These are phyloP conservation scores for Vickermania spadyakhi DNA, from an alignment of 208 protist genomes.

Conservation along the genomic window DNA sequence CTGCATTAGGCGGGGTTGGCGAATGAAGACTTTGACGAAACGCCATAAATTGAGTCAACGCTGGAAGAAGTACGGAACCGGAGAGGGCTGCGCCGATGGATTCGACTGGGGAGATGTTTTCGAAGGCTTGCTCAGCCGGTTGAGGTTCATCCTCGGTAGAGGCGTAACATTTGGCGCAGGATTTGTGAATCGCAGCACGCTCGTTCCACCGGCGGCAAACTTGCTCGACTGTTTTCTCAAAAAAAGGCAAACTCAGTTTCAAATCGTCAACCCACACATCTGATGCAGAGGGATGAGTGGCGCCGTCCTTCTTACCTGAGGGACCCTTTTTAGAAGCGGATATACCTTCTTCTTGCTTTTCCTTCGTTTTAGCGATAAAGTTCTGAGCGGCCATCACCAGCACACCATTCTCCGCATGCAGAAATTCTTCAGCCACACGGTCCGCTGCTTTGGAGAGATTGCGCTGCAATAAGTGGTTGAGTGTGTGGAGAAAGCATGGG, in stretches of 20 bases:
- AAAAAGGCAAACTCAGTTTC: constrained; percentile 26
- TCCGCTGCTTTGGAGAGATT: constrained; percentile 81
- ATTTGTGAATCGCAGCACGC: constrained; percentile 5
- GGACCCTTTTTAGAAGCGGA: neutral
- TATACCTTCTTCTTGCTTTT: constrained; percentile 17
- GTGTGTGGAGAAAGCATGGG: constrained; percentile 72
- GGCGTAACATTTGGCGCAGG: too few species aligned
- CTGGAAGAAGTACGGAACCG: too few species aligned
- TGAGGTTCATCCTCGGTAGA: too few species aligned
- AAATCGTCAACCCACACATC: constrained; percentile 56
- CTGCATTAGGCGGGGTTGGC: too few species aligned
- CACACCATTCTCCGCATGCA: constrained; percentile 39
- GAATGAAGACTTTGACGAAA: too few species aligned
- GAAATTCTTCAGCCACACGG: constrained; percentile 61
- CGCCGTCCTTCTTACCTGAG: neutral
- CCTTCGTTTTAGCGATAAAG: constrained; percentile 35
- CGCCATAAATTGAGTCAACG: too few species aligned
- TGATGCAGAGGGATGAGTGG: neutral
- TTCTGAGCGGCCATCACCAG: constrained; percentile 44
- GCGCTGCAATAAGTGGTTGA: constrained; percentile 75
- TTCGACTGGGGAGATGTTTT: too few species aligned
- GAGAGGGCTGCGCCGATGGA: too few species aligned
- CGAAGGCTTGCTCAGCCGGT: too few species aligned
- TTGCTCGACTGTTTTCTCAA: constrained; percentile 25
- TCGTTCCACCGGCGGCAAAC: constrained; percentile 26